Evolutionary conservation across 139 green algal genomes (phyloP).

Genomic region (Chlamydomonas sp.): DNA sequence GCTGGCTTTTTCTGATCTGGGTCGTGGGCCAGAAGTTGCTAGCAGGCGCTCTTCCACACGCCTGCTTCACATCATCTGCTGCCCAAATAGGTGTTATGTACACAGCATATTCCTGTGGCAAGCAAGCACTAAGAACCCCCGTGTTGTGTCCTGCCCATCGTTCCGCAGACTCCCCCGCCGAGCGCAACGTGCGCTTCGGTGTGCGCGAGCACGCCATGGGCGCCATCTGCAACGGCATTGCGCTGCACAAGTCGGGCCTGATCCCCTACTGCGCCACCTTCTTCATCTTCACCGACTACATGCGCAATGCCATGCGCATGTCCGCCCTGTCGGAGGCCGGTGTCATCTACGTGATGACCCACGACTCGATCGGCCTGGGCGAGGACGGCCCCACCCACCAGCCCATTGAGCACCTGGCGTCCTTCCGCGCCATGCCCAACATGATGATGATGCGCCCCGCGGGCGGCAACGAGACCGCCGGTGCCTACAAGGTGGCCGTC

Average conservation of each 20-base stretch:
- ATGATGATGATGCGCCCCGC: constrained; percentile 95
- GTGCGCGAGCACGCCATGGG: constrained; percentile 99
- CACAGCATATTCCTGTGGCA: too few species aligned
- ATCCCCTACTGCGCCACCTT: constrained; percentile 99
- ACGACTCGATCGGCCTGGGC: constrained; percentile 99
- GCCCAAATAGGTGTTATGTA: too few species aligned
- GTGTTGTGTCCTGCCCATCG: too few species aligned
- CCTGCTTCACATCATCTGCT: too few species aligned
- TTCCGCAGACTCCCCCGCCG: constrained; percentile 60
- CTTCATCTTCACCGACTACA: constrained; percentile 99
- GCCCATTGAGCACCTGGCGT: constrained; percentile 97
- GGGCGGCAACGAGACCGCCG: constrained; percentile 97
- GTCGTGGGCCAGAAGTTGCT: too few species aligned
- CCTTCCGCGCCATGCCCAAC: constrained; percentile 99
- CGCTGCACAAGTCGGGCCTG: constrained; percentile 89
- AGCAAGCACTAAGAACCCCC: too few species aligned
- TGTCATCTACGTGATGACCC: constrained; percentile 97
- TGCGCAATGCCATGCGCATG: constrained; percentile 97
- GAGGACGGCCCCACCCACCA: constrained; percentile 99
- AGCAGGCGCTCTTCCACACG: too few species aligned
- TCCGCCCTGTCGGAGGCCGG: constrained; percentile 90
- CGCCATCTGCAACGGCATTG: constrained; percentile 96
- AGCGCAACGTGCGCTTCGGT: constrained; percentile 98
- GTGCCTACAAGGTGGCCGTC: constrained; percentile 91
- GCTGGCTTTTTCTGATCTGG: too few species aligned